Conservation (phyloP, 495 filamentous ascomycete genomes). For the Aspergillus haitiensis region DNA sequence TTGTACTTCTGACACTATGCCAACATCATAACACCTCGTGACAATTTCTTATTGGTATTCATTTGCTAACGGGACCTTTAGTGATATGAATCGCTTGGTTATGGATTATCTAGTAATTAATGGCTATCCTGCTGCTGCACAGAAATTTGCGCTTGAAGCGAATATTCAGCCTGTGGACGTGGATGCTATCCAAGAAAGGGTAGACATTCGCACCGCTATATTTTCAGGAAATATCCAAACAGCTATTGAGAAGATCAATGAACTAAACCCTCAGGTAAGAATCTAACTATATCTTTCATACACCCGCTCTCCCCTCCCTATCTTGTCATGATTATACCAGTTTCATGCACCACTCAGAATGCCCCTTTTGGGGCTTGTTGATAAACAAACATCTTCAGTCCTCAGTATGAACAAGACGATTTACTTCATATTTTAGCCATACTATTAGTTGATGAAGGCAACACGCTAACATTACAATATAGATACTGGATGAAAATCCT, state of each 20-base stretch:
- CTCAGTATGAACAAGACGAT: conserved; percentile 79
- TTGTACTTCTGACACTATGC: conserved; percentile 63
- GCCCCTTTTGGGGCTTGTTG: conserved; percentile 78
- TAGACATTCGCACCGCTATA: conserved; percentile 77
- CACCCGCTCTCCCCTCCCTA: conserved; percentile 14
- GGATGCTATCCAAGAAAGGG: conserved; percentile 71
- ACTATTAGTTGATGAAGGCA: conserved; percentile 20
- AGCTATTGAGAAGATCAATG: conserved; percentile 85
- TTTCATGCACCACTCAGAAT: conserved; percentile 99
- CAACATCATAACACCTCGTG: conserved; percentile 17
- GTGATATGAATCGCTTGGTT: conserved; percentile 92
- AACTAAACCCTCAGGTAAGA: conserved; percentile 85
- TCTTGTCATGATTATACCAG: conserved; percentile 77
- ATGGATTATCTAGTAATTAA: conserved; percentile 97
- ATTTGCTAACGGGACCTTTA: conserved; percentile 46
- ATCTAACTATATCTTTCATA: conserved; percentile 6
- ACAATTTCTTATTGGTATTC: conserved; percentile 5
- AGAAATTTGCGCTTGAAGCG: conserved; percentile 91
- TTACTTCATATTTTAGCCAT: conserved; percentile 17
- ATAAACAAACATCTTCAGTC: conserved; percentile 93
- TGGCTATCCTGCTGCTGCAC: conserved; percentile 89
- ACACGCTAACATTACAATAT: conserved; percentile 34
- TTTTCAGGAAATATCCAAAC: conserved; percentile 78
- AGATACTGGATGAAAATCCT: conserved; percentile 86
- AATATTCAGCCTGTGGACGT: conserved; percentile 76